Base-by-base conservation (phyloP, 2,329 filamentous ascomycete genomes). In the Raffaelea ambrosiae region DNA sequence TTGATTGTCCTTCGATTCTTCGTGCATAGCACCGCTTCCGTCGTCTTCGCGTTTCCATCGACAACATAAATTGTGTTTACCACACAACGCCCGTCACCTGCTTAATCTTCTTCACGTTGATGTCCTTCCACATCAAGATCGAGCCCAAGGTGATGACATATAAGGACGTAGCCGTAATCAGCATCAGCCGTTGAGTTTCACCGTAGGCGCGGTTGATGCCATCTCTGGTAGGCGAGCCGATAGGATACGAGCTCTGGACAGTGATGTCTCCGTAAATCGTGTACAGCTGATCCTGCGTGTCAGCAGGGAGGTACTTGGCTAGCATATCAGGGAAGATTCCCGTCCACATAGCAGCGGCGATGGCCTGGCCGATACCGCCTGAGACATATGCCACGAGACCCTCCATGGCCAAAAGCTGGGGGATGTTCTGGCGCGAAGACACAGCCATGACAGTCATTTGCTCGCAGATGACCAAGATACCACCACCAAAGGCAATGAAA, bases 321-420 rank as follows among this genome's bases (percentile, higher is more conserved):
- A 82, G 66, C 36, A 70, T 72, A 22, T 59, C 59, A 4, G 75
- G 74, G 54, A 84, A 74, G 10, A 73, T 65, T 53, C 72, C 69
- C 1, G 73, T 76, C 79, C 79, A 84, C 54, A 84, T 74, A 7
- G 77, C 78, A 1, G 72, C 73, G 2, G 80, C 74, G 44, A 84
- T 69, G 18, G 75, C 76, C 35, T 74, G 76, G 46, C 79, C 80
- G 48, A 82, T 70, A 47, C 72, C 73, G 51, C 74, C 71, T 5
- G 35, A 5, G 7, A 38, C 35, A 8, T 16, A 38, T 8, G 35
- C 35, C 43, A 76, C 74, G 19, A 82, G 71, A n/a, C 74, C 67
- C 54, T 78, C 70, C 55, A 84, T 64, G 5, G 78, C 76, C 3
- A 80, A 69, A 13, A 76, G 71, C 3, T 72, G 70, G 23, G 78